Base-by-base conservation (phyloP, 169 alveolate species). In the Fabrea salina region DNA sequence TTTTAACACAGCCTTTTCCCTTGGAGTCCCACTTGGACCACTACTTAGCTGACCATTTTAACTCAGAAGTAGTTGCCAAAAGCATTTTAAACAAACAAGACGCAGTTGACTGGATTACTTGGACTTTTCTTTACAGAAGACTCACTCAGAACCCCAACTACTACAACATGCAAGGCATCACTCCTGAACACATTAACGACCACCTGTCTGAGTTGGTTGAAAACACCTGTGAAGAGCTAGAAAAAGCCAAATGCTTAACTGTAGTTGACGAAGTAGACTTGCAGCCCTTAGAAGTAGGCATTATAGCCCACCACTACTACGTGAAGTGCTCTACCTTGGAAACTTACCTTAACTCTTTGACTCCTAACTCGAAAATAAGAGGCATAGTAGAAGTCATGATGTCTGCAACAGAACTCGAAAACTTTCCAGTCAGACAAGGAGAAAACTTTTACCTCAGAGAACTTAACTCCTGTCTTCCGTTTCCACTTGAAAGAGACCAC, bases 111-210 rank as follows among this genome's bases (percentile, higher is more conserved):
- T 99, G 99, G 99, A 93, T 98, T 35, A 98, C 99, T 32, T 99
- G 99, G 99, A 95, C 99, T 25, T 97, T 98, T 85, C 95, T 96
- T 95, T 98, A 98, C 87, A 89, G 99, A 71, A 93, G 99, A 76
- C 92, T 99, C 19, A 88, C 98, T 13, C 88, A 96, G 92, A 99
- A 99, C 86, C 99, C 99, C 1, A 98, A 98, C 84, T 99, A 97
- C 96, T 98, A 98, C 88, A 98, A 98, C 7, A 86, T 99, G 54
- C 91, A 90, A 57, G 99, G 98, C 3, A 93, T 95, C 13, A 89
- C 98, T 0, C 97, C 96, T 50, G 92, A 87, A 53, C 98, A 98
- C 68, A 88, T 97, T 8, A 93, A 97, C 56, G 99, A 98, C 76
- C 97, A 94, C 87, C 89, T 98, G 68, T 93, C 98, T 30, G 99